Evolutionary conservation across 2,329 filamentous ascomycete genomes (phyloP).

Genomic region (Botrytis cinerea): DNA sequence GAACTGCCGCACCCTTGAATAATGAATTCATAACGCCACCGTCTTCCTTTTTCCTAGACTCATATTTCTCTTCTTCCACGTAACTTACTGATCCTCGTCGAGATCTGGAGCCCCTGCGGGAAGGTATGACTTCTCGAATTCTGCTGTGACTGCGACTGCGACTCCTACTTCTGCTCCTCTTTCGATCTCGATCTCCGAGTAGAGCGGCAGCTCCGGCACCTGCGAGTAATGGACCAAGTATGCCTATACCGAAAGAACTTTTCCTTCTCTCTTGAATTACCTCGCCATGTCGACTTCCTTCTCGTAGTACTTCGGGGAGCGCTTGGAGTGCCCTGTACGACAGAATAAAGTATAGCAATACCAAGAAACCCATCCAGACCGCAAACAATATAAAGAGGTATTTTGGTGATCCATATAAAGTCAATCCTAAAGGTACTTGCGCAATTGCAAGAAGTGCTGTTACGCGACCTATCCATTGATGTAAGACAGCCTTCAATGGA

Average conservation of each 20-base stretch:
- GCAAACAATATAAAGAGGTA: conserved; percentile 84
- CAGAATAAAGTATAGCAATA: conserved; percentile 77
- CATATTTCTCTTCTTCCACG: conserved; percentile 63
- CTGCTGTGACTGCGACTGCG: conserved; percentile 23
- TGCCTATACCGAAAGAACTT: conserved; percentile 47
- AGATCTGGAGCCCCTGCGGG: conserved; percentile 46
- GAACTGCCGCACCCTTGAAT: conserved; percentile 59
- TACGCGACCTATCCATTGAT: conserved; percentile 82
- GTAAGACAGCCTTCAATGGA: conserved; percentile 51
- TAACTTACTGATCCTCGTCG: conserved; percentile 57
- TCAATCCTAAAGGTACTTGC: conserved; percentile 86
- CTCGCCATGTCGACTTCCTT: conserved; percentile 44
- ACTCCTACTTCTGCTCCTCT: conserved; percentile 30
- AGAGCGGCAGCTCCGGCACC: conserved; percentile 59
- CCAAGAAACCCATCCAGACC: conserved; percentile 70
- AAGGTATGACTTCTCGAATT: conserved; percentile 50
- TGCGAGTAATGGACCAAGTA: conserved; percentile 56
- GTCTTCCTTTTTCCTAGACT: conserved; percentile 44
- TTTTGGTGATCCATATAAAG: conserved; percentile 87
- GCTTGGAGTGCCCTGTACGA: conserved; percentile 66
- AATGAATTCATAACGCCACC: conserved; percentile 63
- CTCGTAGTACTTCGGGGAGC: conserved; percentile 43
- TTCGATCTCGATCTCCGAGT: conserved; percentile 44
- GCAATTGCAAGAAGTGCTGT: conserved; percentile 80
- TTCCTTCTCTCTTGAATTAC: conserved; percentile 51